Base-by-base conservation (phyloP, 371 early-diverging fungal genomes). In the Lichtheimia ramosa region DNA sequence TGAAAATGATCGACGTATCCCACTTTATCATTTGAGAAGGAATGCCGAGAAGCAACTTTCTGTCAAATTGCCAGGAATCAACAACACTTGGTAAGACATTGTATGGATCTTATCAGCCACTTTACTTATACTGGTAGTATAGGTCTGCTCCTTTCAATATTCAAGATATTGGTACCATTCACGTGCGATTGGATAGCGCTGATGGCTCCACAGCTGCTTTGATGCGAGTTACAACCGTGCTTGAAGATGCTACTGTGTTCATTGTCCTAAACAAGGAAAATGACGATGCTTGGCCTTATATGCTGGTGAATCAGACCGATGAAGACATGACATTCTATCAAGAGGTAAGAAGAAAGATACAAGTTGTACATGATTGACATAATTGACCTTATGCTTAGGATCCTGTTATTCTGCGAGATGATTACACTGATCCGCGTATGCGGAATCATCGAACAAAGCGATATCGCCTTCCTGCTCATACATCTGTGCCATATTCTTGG, bases 181-280 rank as follows among this genome's bases (percentile, higher is more conserved):
- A 87, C 66, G 82, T 98, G 16, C 90, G 92, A 14, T 67, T 96
- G 5, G 71, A 89, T 13, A 78, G 80, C 25, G 77, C 83, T 43
- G 84, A 76, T 53, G 69, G 65, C 10, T 59, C 61, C 2, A 79
- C 78, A 12, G 81, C 86, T 18, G 77, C 88, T 18, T 74, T 99
- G 27, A 76, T 97, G 23, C 82, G 92, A 7, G 86, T 91, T 3
- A 86, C 93, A 16, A 82, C 92, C 23, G 60, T 89, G 8, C 66
- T 97, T 58, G 90, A 96, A 54, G 89, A 89, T 28, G 95, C 99
- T 0, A 94, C 94, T 1, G 74, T 99, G 15, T 96, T 95, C 69
- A 87, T 99, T 39, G 69, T 91, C 0, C 73, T 96, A 49, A 82
- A 85, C 46, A 84, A 85, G 43, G 92, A 92, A 66, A 81, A 84